phyloP scores from a whole-genome alignment of 257 asterid species.

The Cynanchum wilfordii region DNA sequence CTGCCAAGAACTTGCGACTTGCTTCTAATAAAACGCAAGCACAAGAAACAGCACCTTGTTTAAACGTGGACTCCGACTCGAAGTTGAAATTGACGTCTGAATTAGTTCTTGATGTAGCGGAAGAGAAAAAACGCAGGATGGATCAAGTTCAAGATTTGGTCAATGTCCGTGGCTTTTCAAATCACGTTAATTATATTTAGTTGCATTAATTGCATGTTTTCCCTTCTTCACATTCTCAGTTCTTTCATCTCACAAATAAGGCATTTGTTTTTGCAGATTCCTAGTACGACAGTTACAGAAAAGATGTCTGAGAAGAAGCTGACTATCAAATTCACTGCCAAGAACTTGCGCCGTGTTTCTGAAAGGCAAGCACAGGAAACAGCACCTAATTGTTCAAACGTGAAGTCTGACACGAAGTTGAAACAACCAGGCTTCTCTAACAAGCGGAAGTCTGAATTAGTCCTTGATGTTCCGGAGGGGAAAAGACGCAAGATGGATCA shows the following conservation, averaged over 20 bases:
- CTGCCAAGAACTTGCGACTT: conserved; percentile 30
- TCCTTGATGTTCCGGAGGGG: conserved; percentile 28
- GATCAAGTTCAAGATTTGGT: too few species aligned
- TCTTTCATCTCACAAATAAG: background rate
- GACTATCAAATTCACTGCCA: conserved; percentile 46
- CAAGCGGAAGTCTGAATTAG: conserved; percentile 44
- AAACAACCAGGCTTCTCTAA: conserved; percentile 25
- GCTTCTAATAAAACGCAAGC: conserved; percentile 27
- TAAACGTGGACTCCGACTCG: conserved; percentile 18
- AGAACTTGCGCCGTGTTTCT: conserved; percentile 27
- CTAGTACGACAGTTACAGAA: conserved; percentile 26
- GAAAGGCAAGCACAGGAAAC: conserved; percentile 21
- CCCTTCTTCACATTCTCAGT: background rate
- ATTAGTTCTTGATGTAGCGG: too few species aligned
- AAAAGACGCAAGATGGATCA: conserved; percentile 57
- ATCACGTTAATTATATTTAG: too few species aligned
- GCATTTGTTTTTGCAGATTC: conserved; percentile 15
- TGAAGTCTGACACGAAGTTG: background rate
- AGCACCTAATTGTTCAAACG: too few species aligned
- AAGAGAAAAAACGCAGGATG: too few species aligned
- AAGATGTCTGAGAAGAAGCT: conserved; percentile 22
- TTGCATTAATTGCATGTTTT: background rate
- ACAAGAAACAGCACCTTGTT: conserved; percentile 15
- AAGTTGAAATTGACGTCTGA: conserved; percentile 2
- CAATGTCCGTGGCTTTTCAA: background rate